Percentiles rank a stretch among this genome's conserved stretches.
Evolutionary conservation across 306 rosid species (phyloP).

Genomic region (Castanopsis chinensis): DNA sequence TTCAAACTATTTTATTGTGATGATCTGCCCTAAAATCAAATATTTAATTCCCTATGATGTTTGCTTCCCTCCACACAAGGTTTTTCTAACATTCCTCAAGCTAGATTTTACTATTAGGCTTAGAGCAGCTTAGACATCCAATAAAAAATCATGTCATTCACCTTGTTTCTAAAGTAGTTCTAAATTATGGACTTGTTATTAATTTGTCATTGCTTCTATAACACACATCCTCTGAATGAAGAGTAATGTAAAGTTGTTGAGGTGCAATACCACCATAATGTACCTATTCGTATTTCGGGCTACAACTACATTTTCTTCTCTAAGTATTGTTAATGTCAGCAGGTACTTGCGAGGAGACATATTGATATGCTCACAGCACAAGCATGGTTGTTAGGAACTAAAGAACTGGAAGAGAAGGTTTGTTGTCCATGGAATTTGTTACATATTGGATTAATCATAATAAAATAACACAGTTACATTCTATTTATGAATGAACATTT

Average conservation of each 20-base stretch:
- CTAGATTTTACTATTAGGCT: background rate
- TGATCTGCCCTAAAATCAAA: background rate
- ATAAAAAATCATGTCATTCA: background rate
- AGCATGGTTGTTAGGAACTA: constrained; percentile 73
- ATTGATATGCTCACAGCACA: constrained; percentile 64
- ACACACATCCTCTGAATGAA: background rate
- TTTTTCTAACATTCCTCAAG: background rate
- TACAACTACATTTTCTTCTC: constrained; percentile 9
- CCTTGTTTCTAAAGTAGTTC: background rate
- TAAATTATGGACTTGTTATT: background rate
- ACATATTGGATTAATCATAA: background rate
- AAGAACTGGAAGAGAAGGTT: constrained; percentile 88
- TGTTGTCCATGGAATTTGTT: constrained; percentile 16
- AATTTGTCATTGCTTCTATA: background rate
- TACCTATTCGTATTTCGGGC: no score
- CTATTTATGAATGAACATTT: background rate
- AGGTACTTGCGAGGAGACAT: constrained; percentile 87
- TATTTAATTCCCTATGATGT: background rate
- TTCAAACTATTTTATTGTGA: background rate
- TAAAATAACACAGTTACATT: background rate
- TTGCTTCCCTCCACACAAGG: background rate
- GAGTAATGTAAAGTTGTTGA: background rate
- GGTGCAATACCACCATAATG: background rate
- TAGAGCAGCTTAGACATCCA: background rate
- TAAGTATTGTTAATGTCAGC: constrained; percentile 22